phyloP scores from a whole-genome alignment of 2,329 filamentous ascomycete species.

The Chaetothyriales sp. region DNA sequence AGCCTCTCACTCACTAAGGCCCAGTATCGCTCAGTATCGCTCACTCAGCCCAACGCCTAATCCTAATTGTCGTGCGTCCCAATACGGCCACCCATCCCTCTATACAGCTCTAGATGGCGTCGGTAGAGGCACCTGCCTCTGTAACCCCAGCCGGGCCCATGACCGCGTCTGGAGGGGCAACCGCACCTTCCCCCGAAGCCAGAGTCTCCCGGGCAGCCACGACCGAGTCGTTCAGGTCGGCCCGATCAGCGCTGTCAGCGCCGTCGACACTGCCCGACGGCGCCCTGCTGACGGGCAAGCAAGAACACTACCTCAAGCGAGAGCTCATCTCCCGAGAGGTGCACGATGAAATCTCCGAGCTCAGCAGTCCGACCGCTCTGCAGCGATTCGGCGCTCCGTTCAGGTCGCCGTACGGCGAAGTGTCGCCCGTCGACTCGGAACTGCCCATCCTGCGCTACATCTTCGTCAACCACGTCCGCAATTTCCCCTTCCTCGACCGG shows the following conservation, averaged over 20 bases:
- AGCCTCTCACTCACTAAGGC: too few species aligned
- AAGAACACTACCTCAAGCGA: constrained; percentile 97
- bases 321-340: constrained; percentile 88
- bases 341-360: constrained; percentile 75
- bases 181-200: not conserved
- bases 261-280: constrained; percentile 34
- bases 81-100: too few species aligned
- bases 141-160: not conserved
- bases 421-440: constrained; percentile 85
- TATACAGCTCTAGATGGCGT: not conserved
- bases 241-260: not conserved
- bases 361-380: constrained; percentile 87
- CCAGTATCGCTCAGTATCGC: too few species aligned
- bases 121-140: not conserved
- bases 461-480: constrained; percentile 93
- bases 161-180: not conserved
- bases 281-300: constrained; percentile 72
- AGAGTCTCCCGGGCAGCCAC: not conserved
- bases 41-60: too few species aligned
- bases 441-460: constrained; percentile 89
- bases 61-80: too few species aligned
- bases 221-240: not conserved
- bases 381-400: constrained; percentile 94
- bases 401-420: constrained; percentile 79
- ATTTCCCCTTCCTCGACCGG: constrained; percentile 95